Percentiles rank a stretch among this genome's conserved stretches.
These are phyloP conservation scores for Plasmodium relictum DNA, from an alignment of 169 alveolate species.

Conservation along the genomic window DNA sequence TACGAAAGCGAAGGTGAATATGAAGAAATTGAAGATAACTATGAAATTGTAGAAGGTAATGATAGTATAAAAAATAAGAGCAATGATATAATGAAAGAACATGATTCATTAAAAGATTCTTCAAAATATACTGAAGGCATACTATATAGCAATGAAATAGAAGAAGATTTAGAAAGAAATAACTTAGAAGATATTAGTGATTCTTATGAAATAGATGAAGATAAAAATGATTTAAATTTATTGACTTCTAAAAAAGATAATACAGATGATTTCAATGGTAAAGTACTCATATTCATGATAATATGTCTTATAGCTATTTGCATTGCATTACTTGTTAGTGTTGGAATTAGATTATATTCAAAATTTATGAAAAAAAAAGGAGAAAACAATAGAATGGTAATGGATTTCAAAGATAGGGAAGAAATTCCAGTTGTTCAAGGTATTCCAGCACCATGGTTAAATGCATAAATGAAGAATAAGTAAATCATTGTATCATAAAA, in stretches of 20 bases:
- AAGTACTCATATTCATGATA: not conserved
- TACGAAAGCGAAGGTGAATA: not conserved
- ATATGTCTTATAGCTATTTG: not conserved
- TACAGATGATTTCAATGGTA: not conserved
- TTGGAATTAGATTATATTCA: not conserved
- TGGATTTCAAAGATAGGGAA: conserved; percentile 3
- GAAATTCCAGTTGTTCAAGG: conserved; percentile 10
- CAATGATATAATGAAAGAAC: too few species aligned
- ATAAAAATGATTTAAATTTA: not conserved
- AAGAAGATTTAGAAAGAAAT: not conserved
- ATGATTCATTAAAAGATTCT: too few species aligned
- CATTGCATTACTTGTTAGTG: conserved; percentile 5
- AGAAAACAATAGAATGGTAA: not conserved
- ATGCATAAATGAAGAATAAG: not conserved
- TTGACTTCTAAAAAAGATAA: too few species aligned
- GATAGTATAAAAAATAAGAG: not conserved
- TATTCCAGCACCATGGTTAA: conserved; percentile 13
- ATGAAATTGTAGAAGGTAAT: not conserved
- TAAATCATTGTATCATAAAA: not conserved
- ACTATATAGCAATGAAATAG: not conserved
- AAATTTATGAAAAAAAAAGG: conserved; percentile 2
- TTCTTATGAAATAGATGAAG: not conserved
- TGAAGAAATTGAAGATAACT: not conserved
- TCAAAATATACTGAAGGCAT: not conserved
- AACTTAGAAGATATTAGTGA: not conserved